A percentile compares a stretch with the other conserved stretches of the same genome.
These are phyloP conservation scores for Sarcodon aspratus DNA, from an alignment of 768 basidiomycete genomes.

Conservation along the genomic window DNA sequence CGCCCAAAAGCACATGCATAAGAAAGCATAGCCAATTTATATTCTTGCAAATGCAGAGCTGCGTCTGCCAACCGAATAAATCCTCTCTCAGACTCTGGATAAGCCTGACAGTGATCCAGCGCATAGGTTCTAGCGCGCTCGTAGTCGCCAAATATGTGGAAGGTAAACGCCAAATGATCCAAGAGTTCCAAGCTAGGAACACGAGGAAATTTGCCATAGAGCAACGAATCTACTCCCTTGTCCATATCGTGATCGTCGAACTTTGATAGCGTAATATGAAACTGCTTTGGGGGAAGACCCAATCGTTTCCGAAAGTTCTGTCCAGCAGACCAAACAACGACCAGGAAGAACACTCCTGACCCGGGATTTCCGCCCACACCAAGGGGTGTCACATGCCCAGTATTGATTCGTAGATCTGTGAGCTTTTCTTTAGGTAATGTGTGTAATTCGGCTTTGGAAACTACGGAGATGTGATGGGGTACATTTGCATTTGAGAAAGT, in stretches of 20 bases:
- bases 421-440: slow-evolving; percentile 6
- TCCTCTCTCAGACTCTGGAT: too few species aligned
- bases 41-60: too few species aligned
- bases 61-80: too few species aligned
- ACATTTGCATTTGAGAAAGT: slow-evolving; percentile 1
- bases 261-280: slow-evolving; percentile 38
- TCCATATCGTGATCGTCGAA: slow-evolving; percentile 31
- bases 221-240: slow-evolving; percentile 35
- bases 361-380: slow-evolving; percentile 9
- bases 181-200: slow-evolving; percentile 22
- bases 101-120: too few species aligned
- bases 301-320: slow-evolving; percentile 35
- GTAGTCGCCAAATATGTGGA: slow-evolving; percentile 26
- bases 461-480: slow-evolving; percentile 28
- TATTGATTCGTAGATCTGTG: slow-evolving; percentile 3
- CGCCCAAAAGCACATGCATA: too few species aligned
- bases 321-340: slow-evolving; percentile 44
- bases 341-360: slow-evolving; percentile 25
- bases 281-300: slow-evolving; percentile 39
- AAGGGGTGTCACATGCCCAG: slow-evolving; percentile 6
- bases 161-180: slow-evolving; percentile 36
- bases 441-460: slow-evolving; percentile 29
- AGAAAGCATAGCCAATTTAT: too few species aligned
- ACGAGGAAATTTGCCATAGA: slow-evolving; percentile 22
- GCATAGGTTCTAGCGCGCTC: too few species aligned